Conservation (phyloP, 176 grass and related monocot genomes). For the Triticum urartu region DNA sequence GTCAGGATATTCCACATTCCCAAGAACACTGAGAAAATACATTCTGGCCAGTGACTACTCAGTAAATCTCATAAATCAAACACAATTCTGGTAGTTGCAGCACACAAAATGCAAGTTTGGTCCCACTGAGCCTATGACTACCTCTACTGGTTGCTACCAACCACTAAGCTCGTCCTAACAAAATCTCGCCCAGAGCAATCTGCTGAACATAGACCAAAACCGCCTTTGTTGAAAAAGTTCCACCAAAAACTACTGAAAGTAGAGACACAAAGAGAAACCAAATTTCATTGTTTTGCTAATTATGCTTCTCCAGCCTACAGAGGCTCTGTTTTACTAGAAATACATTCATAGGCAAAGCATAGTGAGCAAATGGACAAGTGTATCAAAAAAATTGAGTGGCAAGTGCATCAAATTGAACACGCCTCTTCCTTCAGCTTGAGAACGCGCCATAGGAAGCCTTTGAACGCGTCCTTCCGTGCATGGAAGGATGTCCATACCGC, state of each 20-base stretch:
- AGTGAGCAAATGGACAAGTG: constrained; percentile 3
- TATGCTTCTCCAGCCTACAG: background rate
- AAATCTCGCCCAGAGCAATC: background rate
- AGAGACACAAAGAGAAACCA: background rate
- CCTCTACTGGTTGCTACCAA: background rate
- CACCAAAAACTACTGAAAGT: constrained; percentile 1
- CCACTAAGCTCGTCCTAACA: background rate
- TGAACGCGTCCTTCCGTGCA: constrained; percentile 71
- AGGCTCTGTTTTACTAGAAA: background rate
- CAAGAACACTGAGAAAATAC: constrained; percentile 3
- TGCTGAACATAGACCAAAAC: background rate
- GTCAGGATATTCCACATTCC: background rate
- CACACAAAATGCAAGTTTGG: background rate
- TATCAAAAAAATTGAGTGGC: background rate
- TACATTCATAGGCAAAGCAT: background rate
- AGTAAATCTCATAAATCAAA: background rate
- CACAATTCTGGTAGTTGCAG: background rate
- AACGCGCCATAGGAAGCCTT: constrained; percentile 74
- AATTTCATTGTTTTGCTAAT: background rate
- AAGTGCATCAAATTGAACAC: background rate
- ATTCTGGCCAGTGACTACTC: background rate
- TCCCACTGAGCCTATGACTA: background rate
- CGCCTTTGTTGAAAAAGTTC: background rate
- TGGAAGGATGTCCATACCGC: constrained; percentile 84
- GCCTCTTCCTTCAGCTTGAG: constrained; percentile 87